Conservation (phyloP, 352 stramenopile genomes). For the Globisporangium rhizosaccharum region DNA sequence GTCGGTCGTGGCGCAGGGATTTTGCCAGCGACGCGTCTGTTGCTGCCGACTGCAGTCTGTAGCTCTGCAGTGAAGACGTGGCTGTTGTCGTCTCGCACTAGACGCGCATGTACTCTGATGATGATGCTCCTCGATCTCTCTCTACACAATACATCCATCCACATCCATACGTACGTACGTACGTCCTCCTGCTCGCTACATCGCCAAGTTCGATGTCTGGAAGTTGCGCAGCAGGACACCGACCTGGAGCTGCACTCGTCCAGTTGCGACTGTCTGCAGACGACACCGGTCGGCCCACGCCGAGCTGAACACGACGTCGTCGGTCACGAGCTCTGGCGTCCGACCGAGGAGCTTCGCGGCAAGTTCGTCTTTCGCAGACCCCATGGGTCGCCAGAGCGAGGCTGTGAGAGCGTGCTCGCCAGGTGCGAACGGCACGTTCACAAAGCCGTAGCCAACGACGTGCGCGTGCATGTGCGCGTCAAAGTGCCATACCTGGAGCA, state of each 20-base stretch:
- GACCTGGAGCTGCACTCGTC: slow-evolving; percentile 41
- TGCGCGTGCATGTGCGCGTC: slow-evolving; percentile 44
- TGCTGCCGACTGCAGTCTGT: background rate
- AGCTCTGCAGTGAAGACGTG: too few relatives aligned
- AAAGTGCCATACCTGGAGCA: slow-evolving; percentile 60
- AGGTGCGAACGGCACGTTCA: slow-evolving; percentile 43
- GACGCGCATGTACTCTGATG: background rate
- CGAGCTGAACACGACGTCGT: slow-evolving; percentile 52
- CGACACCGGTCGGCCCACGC: slow-evolving; percentile 58
- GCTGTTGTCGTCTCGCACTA: background rate
- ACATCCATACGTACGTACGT: background rate
- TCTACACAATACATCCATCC: background rate
- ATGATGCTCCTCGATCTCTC: background rate
- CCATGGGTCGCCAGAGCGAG: slow-evolving; percentile 56
- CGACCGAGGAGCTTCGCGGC: slow-evolving; percentile 39
- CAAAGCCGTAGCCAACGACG: slow-evolving; percentile 54
- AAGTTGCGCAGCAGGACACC: slow-evolving; percentile 54
- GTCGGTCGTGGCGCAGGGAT: slow-evolving; percentile 11
- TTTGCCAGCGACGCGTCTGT: slow-evolving; percentile 6
- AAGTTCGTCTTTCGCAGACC: slow-evolving; percentile 41
- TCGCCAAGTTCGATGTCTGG: slow-evolving; percentile 14
- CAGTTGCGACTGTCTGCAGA: slow-evolving; percentile 56
- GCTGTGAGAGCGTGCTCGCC: slow-evolving; percentile 45
- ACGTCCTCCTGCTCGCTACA: slow-evolving; percentile 11
- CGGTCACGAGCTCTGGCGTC: slow-evolving; percentile 46